Evolutionary conservation across 176 grass and related monocot genomes (phyloP).

Genomic region (Eremochloa ophiuroides): DNA sequence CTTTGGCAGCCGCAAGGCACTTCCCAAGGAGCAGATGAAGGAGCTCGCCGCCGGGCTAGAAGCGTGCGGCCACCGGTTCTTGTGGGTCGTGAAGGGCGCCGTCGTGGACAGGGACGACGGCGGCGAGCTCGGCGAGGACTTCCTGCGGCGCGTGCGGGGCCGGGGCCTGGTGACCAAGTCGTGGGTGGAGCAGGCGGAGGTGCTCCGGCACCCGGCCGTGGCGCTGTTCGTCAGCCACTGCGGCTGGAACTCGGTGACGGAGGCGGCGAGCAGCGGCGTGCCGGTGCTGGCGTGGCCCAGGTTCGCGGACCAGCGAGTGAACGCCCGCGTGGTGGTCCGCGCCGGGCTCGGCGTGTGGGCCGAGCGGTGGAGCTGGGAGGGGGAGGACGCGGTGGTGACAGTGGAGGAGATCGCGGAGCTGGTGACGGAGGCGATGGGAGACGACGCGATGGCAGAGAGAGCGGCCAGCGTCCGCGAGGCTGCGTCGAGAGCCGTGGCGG

Average conservation of each 20-base stretch:
- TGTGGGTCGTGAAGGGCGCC: conserved; percentile 71
- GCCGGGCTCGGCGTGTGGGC: conserved; percentile 40
- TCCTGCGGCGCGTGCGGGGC: conserved; percentile 38
- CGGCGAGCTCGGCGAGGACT: conserved; percentile 32
- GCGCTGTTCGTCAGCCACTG: conserved; percentile 74
- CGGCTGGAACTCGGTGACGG: conserved; percentile 78
- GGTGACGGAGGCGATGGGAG: conserved; percentile 31
- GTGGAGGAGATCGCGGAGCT: conserved; percentile 24
- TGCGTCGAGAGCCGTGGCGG: conserved; percentile 11
- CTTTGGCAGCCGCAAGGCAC: conserved; percentile 64
- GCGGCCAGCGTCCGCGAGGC: conserved; percentile 17
- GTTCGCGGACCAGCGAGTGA: conserved; percentile 66
- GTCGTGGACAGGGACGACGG: conserved; percentile 49
- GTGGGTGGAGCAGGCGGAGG: conserved; percentile 72
- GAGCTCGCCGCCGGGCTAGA: conserved; percentile 60
- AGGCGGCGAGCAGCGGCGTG: conserved; percentile 47
- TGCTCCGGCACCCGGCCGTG: conserved; percentile 43
- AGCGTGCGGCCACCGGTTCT: conserved; percentile 48
- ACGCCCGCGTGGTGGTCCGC: conserved; percentile 34
- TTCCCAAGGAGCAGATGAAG: conserved; percentile 37
- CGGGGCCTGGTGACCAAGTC: conserved; percentile 52
- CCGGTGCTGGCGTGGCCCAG: conserved; percentile 60
- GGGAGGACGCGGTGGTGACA: conserved; percentile 30
- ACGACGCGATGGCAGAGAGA: conserved; percentile 4
- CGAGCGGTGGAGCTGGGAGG: conserved; percentile 65